These are phyloP conservation scores for Tanacetum coccineum DNA, from an alignment of 129 eudicot species.

Conservation along the genomic window DNA sequence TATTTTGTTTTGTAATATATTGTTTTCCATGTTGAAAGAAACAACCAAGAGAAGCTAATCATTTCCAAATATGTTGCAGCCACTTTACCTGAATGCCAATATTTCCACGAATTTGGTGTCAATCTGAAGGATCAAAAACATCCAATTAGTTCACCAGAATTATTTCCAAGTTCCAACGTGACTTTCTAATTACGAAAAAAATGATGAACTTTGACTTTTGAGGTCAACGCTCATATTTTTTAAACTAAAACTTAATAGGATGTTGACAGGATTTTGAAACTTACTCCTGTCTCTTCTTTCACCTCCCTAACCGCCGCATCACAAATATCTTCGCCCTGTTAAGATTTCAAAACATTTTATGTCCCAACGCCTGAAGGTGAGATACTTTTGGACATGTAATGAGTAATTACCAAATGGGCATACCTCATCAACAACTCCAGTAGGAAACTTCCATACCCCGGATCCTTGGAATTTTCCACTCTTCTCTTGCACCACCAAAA, in stretches of 20 bases:
- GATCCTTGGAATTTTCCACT: conserved; percentile 61
- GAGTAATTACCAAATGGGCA: conserved; percentile 14
- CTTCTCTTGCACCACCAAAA: conserved; percentile 85
- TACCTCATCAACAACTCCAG: conserved; percentile 92
- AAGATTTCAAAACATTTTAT: background rate
- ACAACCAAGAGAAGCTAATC: too few relatives aligned
- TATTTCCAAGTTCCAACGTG: too few relatives aligned
- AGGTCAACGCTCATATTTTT: conserved; percentile 6
- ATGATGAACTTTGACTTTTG: background rate
- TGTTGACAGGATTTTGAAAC: conserved; percentile 20
- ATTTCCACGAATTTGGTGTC: conserved; percentile 66
- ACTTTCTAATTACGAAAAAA: background rate
- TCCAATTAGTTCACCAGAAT: background rate
- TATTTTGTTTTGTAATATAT: too few relatives aligned
- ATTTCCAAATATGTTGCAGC: conserved; percentile 14
- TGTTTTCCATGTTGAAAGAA: too few relatives aligned
- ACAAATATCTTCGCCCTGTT: conserved; percentile 84
- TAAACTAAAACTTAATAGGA: too few relatives aligned
- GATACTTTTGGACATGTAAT: background rate
- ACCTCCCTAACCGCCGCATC: conserved; percentile 89
- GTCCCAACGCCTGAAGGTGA: background rate
- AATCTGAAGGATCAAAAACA: conserved; percentile 46
- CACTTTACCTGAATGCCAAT: conserved; percentile 65
- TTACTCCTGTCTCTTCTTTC: conserved; percentile 90
- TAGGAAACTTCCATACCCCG: conserved; percentile 86